Conservation (phyloP, 2,329 filamentous ascomycete species). For the Nectriaceae sp. region DNA sequence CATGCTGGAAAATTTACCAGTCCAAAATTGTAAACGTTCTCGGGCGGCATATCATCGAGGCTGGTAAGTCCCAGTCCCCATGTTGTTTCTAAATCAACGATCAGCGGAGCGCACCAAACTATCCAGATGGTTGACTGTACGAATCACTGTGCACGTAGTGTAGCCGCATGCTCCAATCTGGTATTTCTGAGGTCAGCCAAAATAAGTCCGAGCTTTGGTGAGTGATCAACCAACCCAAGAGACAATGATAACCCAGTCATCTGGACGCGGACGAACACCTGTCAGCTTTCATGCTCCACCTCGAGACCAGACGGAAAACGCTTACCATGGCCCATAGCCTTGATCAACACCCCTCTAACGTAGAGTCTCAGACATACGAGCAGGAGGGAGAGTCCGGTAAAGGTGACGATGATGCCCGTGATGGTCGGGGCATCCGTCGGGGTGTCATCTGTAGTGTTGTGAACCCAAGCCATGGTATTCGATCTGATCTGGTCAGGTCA, state of each 20-base stretch:
- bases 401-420: slow-evolving; percentile 9
- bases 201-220: neutral
- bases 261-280: slow-evolving; percentile 5
- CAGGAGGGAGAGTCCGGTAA: slow-evolving; percentile 10
- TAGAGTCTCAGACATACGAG: slow-evolving; percentile 10
- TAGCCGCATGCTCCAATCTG: slow-evolving; percentile 38
- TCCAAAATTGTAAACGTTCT: slow-evolving; percentile 42
- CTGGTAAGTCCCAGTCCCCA: slow-evolving; percentile 42
- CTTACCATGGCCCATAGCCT: slow-evolving; percentile 17
- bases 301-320: neutral
- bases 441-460: slow-evolving; percentile 9
- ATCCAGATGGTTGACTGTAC: slow-evolving; percentile 25
- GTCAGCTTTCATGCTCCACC: slow-evolving; percentile 1
- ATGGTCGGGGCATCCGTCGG: slow-evolving; percentile 16
- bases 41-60: slow-evolving; percentile 37
- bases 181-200: neutral
- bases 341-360: slow-evolving; percentile 15
- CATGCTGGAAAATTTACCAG: slow-evolving; percentile 28
- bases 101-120: neutral
- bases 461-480: slow-evolving; percentile 17
- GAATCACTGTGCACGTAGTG: slow-evolving; percentile 35
- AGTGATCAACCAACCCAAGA: slow-evolving; percentile 13
- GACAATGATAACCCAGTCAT: slow-evolving; percentile 20
- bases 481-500: neutral
- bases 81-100: slow-evolving; percentile 39